phyloP scores from a whole-genome alignment of 192 early-diverging fungal genomes.

The Dissophora globulifera region DNA sequence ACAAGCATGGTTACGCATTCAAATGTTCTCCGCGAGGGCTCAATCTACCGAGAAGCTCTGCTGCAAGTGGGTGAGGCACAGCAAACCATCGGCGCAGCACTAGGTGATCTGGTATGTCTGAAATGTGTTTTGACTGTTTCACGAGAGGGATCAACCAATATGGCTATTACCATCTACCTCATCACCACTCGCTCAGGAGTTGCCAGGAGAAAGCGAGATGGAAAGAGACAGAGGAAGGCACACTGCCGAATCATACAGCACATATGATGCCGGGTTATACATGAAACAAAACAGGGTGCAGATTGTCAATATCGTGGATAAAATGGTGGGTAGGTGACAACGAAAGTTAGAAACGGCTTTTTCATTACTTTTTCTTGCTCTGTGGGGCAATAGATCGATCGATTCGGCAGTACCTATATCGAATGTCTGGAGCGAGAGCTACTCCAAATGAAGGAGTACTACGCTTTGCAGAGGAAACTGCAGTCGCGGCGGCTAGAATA shows the following conservation, averaged over 20 bases:
- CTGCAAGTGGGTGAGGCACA: constrained; percentile 49
- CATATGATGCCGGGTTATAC: too few species aligned
- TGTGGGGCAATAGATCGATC: constrained; percentile 28
- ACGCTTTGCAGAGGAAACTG: constrained; percentile 82
- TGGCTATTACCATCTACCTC: too few species aligned
- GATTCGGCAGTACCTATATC: constrained; percentile 34
- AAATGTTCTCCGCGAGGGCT: constrained; percentile 41
- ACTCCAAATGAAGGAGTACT: constrained; percentile 49
- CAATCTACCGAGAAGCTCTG: constrained; percentile 31
- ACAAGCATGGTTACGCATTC: constrained; percentile 36
- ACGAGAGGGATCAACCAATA: too few species aligned
- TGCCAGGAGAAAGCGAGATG: constrained; percentile 21
- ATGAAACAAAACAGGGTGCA: too few species aligned
- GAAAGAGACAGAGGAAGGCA: constrained; percentile 1
- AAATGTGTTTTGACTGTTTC: too few species aligned
- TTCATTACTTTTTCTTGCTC: not conserved
- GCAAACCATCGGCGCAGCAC: constrained; percentile 44
- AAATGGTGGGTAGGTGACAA: not conserved
- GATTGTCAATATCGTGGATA: not conserved
- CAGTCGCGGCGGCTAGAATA: constrained; percentile 91
- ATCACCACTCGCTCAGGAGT: too few species aligned
- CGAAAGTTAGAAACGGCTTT: not conserved
- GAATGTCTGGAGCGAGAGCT: constrained; percentile 32
- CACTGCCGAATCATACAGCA: too few species aligned
- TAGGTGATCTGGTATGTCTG: constrained; percentile 21